Base-by-base conservation (phyloP, 805 yeast species). In the Babjeviella inositovora region DNA sequence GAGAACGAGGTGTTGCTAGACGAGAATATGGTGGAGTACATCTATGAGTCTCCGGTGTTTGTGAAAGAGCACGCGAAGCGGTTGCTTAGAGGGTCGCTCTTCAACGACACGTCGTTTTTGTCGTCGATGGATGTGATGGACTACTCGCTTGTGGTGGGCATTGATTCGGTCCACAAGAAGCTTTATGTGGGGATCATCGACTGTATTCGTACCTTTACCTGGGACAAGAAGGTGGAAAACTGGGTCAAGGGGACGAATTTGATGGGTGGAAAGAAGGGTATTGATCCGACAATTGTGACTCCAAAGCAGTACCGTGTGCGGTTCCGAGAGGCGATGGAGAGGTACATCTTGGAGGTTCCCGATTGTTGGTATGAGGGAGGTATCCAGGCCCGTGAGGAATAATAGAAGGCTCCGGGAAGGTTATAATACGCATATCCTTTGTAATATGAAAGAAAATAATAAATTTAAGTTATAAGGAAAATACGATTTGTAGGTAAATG, bases 71-170 rank as follows among this genome's bases (percentile, higher is more conserved):
- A 84, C 36, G 87, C 84, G 41, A 90, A 90, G 41, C 73, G 79
- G 35, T 50, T 84, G 18, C 46, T 90, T 23, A 53, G 94, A 22
- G 87, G 95, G 0, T 85, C 95, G 0, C 50, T 90, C 14, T 90
- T 93, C 76, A 90, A 92, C 40, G 99, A 90, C 38, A 90, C 97
- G 0, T 53, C 90, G 9, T 92, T 90, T 43, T 52, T 90, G 25
- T 84, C 93, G 3, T 90, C 92, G 38, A 81, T 90, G 93, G 93
- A 90, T 41, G 97, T 90, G 5, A 90, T 90, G 99, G 99, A 90
- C 45, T 90, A 90, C 41, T 87, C 97, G 0, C 55, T 90, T 32
- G 94, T 90, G 7, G 74, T 90, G 29, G 99, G 97, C 1, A 80
- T 90, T 19, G 93, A 90, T 41, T 53, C 59, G 7, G 51, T 46